A percentile compares a stretch with the other conserved stretches of the same genome.
Conservation (phyloP, 2,329 filamentous ascomycete species). For the Cadophora sp. region DNA sequence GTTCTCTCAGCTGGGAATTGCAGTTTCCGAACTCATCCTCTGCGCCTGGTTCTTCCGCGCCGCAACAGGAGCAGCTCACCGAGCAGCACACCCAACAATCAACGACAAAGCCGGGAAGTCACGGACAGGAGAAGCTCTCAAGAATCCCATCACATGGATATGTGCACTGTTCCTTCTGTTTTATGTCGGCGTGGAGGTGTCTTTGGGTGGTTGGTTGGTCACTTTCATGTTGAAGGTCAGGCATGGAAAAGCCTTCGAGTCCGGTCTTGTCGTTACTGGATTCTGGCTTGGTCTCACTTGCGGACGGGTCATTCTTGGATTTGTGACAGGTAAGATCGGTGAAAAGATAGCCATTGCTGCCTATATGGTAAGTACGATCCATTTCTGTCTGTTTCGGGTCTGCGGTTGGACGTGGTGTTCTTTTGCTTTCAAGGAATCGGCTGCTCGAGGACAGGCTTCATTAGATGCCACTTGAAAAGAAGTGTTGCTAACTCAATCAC, state of each 20-base stretch:
- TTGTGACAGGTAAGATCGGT: slow-evolving; percentile 76
- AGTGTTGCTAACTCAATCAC: slow-evolving; percentile 58
- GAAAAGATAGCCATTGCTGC: slow-evolving; percentile 70
- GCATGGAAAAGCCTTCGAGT: slow-evolving; percentile 21
- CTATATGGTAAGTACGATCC: slow-evolving; percentile 70
- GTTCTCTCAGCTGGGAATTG: slow-evolving; percentile 51
- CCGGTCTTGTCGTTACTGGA: slow-evolving; percentile 57
- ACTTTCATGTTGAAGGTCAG: slow-evolving; percentile 82
- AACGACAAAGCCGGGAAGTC: slow-evolving; percentile 28
- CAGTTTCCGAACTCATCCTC: slow-evolving; percentile 60
- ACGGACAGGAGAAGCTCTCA: slow-evolving; percentile 43
- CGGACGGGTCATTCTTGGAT: slow-evolving; percentile 76
- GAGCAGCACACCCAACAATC: slow-evolving; percentile 57
- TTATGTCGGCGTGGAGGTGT: slow-evolving; percentile 81
- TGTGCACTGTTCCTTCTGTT: slow-evolving; percentile 75
- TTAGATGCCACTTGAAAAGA: slow-evolving; percentile 74
- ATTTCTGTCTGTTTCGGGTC: slow-evolving; percentile 77
- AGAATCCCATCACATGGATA: slow-evolving; percentile 71
- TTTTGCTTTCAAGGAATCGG: slow-evolving; percentile 78
- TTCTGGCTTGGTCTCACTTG: slow-evolving; percentile 87
- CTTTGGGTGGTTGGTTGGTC: slow-evolving; percentile 81
- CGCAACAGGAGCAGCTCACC: slow-evolving; percentile 64
- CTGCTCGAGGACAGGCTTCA: slow-evolving; percentile 75
- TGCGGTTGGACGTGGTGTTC: slow-evolving; percentile 73
- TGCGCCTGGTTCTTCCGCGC: slow-evolving; percentile 66